Base-by-base conservation (phyloP, 495 filamentous ascomycete genomes). In the Talaromyces adpressus region DNA sequence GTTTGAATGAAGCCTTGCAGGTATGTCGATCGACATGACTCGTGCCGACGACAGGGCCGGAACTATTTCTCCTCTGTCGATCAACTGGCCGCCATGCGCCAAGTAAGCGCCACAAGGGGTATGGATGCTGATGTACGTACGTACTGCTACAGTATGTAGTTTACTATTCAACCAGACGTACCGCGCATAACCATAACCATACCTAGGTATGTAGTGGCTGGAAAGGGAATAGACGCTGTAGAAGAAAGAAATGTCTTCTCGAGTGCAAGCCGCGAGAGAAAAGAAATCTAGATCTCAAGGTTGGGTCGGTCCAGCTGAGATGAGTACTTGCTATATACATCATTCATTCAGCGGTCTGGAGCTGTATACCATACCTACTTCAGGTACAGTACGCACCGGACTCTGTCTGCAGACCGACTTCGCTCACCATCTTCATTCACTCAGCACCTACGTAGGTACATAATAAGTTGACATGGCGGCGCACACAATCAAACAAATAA, bases 161-260 rank as follows among this genome's bases (percentile, higher is more conserved):
- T 14, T 6, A 16, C 4, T 39, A 14, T 41, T 41, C 14, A 41
- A 41, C 14, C 14, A 16, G 36, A 16, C 36, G 14, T 16, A 41
- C 36, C 36, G 36, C 36, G 36, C 36, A 41, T 41, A 41, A 16
- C 12, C 14, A 16, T 3, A 41, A 41, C 3, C n/a, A 7, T 0
- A n/a, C 14, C 0, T 41, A 41, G 8, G 1, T 8, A 59, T n/a
- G 27, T 39, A 22, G 22, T 27, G 18, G 7, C 39, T 18, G 4
- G 27, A 59, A 59, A 59, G 6, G 57, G 22, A 59, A 59, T 41
- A 59, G 57, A 54, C 22, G 52, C 52, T 23, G 23, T 29, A 29
- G 16, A 56, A 16, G 16, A 14, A 56, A 56, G 27, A 27, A 56
- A 56, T 11, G 27, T 14, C 45, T 49, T 49, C n/a, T 18, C 16